These are phyloP conservation scores for Agrocybe praecox DNA, from an alignment of 768 basidiomycete genomes.

Conservation along the genomic window DNA sequence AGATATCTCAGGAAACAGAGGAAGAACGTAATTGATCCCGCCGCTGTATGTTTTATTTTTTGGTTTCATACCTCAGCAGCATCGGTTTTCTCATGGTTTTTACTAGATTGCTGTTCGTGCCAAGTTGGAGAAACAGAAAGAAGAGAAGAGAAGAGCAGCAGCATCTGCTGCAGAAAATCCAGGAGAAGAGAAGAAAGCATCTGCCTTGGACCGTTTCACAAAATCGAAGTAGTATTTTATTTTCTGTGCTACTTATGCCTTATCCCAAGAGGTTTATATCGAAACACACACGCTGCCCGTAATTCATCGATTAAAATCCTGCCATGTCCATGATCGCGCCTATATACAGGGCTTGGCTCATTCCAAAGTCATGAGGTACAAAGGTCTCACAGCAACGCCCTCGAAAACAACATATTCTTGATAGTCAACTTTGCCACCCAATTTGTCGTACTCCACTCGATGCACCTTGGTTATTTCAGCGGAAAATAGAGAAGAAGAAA, in stretches of 20 bases:
- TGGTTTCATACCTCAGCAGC: background rate
- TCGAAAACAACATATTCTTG: conserved; percentile 20
- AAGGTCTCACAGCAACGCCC: conserved; percentile 18
- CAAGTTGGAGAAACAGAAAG: conserved; percentile 36
- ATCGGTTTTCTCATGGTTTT: background rate
- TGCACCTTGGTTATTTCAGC: conserved; percentile 11
- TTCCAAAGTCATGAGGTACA: conserved; percentile 21
- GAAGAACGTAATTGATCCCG: conserved; percentile 93
- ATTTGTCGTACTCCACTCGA: conserved; percentile 2
- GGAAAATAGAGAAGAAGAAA: background rate
- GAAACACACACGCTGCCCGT: too few species aligned
- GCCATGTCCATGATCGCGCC: too few species aligned
- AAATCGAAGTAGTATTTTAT: conserved; percentile 11
- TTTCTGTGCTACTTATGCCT: background rate
- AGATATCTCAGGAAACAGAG: conserved; percentile 87
- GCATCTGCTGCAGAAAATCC: conserved; percentile 21
- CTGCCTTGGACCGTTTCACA: conserved; percentile 20
- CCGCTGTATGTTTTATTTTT: conserved; percentile 24
- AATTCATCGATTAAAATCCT: too few species aligned
- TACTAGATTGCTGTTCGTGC: conserved; percentile 62
- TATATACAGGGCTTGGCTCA: too few species aligned
- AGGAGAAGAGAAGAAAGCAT: conserved; percentile 14
- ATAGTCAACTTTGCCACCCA: conserved; percentile 10
- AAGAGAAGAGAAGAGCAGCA: conserved; percentile 31
- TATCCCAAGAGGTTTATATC: too few species aligned